Conservation (phyloP, 169 alveolate genomes). For the Cryptosporidium xiaoi region DNA sequence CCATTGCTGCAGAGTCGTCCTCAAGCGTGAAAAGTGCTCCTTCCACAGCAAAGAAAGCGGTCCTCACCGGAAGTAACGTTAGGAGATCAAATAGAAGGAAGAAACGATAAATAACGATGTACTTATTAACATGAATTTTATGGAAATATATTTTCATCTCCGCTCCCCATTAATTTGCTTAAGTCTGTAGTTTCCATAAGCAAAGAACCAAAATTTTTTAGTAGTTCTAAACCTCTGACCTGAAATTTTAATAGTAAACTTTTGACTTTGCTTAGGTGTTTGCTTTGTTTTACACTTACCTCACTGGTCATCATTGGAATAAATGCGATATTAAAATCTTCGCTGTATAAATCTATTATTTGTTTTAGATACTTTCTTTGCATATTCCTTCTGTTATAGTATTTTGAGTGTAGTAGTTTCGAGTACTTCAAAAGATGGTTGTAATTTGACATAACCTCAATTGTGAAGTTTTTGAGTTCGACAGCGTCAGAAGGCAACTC, state of each 20-base stretch:
- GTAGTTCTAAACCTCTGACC: conserved; percentile 79
- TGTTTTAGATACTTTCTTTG: conserved; percentile 95
- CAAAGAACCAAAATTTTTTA: conserved; percentile 55
- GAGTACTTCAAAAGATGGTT: conserved; percentile 18
- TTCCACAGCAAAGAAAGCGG: conserved; percentile 53
- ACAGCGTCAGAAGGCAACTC: conserved; percentile 36
- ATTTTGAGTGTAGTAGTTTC: conserved; percentile 84
- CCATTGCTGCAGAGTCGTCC: background rate
- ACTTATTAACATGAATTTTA: background rate
- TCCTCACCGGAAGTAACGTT: background rate
- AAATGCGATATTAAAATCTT: conserved; percentile 93
- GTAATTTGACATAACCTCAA: conserved; percentile 7
- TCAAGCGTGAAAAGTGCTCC: background rate
- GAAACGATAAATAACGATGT: conserved; percentile 23
- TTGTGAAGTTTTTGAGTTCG: conserved; percentile 26
- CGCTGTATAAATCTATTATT: conserved; percentile 93
- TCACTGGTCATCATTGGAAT: conserved; percentile 90
- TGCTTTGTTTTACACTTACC: conserved; percentile 80
- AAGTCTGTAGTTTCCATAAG: conserved; percentile 25
- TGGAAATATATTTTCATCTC: conserved; percentile 18
- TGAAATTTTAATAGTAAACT: background rate
- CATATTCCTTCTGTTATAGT: conserved; percentile 88
- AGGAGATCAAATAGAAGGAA: conserved; percentile 42
- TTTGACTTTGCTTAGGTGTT: background rate
- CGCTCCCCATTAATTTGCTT: conserved; percentile 17